Evolutionary conservation across 78 protist genomes (phyloP).

Genomic region (Dictyostelium brefeldianum): DNA sequence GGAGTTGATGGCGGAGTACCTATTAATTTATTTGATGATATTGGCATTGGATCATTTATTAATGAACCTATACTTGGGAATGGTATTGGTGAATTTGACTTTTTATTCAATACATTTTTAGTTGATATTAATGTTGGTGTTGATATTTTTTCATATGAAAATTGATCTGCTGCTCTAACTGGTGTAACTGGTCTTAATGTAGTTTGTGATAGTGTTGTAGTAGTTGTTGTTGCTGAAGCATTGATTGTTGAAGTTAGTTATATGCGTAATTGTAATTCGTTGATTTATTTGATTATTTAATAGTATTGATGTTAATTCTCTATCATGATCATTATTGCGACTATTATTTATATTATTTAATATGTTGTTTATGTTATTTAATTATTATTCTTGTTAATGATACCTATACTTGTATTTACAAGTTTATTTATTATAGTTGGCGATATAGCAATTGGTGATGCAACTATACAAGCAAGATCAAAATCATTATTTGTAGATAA

Average conservation of each 20-base stretch:
- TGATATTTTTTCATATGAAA: constrained; percentile 15
- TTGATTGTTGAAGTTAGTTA: constrained; percentile 3
- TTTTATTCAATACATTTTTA: background rate
- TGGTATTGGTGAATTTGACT: constrained; percentile 14
- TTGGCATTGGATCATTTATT: background rate
- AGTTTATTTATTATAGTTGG: background rate
- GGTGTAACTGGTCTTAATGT: background rate
- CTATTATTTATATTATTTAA: background rate
- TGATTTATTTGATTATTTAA: background rate
- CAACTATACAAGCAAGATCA: background rate
- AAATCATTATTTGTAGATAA: background rate
- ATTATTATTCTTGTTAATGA: background rate
- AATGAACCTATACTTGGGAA: background rate
- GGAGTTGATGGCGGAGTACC: background rate
- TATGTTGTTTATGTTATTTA: background rate
- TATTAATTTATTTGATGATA: background rate
- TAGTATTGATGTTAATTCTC: background rate
- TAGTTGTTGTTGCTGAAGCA: constrained; percentile 13
- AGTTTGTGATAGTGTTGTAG: background rate
- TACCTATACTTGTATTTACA: background rate
- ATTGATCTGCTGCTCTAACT: background rate
- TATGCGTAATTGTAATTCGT: background rate
- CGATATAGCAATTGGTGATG: background rate
- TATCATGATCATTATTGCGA: background rate
- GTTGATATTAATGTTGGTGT: background rate